Base-by-base conservation (phyloP, 1,284 basidiomycete species). In the Coniophora puteana region DNA sequence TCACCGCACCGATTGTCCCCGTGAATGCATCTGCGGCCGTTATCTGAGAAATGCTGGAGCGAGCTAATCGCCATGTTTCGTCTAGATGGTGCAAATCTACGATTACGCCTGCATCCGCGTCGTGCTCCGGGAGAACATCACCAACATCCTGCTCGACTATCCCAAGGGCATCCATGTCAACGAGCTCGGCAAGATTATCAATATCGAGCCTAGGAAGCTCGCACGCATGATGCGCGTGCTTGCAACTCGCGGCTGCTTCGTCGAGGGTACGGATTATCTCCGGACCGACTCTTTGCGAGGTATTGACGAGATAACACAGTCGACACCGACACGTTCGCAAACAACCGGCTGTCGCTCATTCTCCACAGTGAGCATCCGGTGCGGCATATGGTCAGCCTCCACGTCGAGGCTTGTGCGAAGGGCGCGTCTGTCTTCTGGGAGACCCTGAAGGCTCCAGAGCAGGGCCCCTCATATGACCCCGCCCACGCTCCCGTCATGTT, bases 231-330 rank as follows among this genome's bases (percentile, higher is more conserved):
- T 71, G 28, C 61, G 66, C 10, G 41, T 65, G 30, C 53, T 71
- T 3, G 59, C 62, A 3, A 58, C 63, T 3, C 56, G 58, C 36
- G 61, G 65, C 34, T 57, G 58, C 40, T 70, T 65, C 47, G 35
- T 18, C 8, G 69, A 72, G 55, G 57, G 63, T 58, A 36, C 27
- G 17, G 29, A 27, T 40, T 5, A 3, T 11, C 28, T 12, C 27
- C 14, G 1, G 27, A n/a, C 5, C 10, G 5, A 20, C 12, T 12
- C 23, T 12, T 18, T 21, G 20, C 38, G n/a, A n/a, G n/a, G n/a
- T n/a, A n/a, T n/a, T n/a, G n/a, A n/a, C 38, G 24, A 12, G 16
- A 4, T 22, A 3, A 17, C 24, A 26, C 26, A 62, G 57, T 63
- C 30, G 42, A 51, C 14, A 49, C 43, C 22, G 50, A 65, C 29